Evolutionary conservation across 371 early-diverging fungal genomes (phyloP), one percentile per base, ranked within the genome.

Genomic region (Mortierella sp.): DNA sequence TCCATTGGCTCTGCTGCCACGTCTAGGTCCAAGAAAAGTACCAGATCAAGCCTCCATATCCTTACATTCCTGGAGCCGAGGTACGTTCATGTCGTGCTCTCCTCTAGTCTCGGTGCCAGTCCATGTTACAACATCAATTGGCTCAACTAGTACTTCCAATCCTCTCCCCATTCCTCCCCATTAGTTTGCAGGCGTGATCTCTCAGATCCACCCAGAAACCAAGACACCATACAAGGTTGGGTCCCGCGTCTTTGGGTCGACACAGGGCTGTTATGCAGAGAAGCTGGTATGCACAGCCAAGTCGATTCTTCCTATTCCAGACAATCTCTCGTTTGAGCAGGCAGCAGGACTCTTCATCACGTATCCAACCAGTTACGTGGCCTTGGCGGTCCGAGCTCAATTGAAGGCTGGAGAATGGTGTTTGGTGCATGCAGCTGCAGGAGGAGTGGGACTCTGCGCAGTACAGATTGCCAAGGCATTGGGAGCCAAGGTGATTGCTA

Each of bases 401-500:
- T 67, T 94, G 29, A 81, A 89, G 63, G 71, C 80, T 44, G 79
- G 64, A 7, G 88, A 90, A 57, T 83, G 82, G 79, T 91, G 83
- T 61, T 76, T 94, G n/a, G 86, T 94, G 21, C 92, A 93, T 71
- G 94, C 92, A 3, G 93, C 90, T 14, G 94, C 92, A 19, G 94
- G 94, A 47, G 90, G 90, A 46, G 88, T 90, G 3, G 89, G 89
- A n/a, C 81, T 88, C 31, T 86, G 83, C 37, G 89, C 91, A 22
- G 87, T 89, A 19, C 89, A 90, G 60, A 86, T 90, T 39, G 89
- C 89, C 24, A 88, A 87, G 62, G 85, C 86, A 6, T 60, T 94
- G 16, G 96, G 96, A 16, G 95, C 95, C 7, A 88, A 80, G 12
- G 95, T 95, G 9, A 93, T 96, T 74, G 95, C 93, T 2, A 94